Evolutionary conservation across 1,139 yeast genomes (phyloP), one percentile per base, ranked within the genome.

Genomic region (Suhomyces choctaworum): DNA sequence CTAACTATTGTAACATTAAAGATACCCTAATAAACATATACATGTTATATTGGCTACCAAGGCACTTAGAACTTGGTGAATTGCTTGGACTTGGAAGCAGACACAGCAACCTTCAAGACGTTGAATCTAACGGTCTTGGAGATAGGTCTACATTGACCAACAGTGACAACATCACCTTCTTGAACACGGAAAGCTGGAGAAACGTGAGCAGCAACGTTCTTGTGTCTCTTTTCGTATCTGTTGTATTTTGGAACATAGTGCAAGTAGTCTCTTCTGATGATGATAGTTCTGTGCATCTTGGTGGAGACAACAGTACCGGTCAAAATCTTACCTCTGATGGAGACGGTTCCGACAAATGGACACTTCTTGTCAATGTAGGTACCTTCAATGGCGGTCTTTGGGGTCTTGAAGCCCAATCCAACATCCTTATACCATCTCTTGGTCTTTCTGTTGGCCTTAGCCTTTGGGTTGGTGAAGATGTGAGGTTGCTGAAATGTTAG

Each of bases 181-280:
- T 78, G 78, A 64, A 90, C 97, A 81, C 99, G 95, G 97, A 92
- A 92, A 76, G 98, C 98, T 76, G 99, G 99, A 54, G 97, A 90
- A 65, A 94, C 88, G 81, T 92, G 99, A 64, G 97, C 98, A 71
- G 99, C 95, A 55, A 94, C 82, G 83, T 92, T 94, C 94, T 92
- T 94, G 88, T 92, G 99, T 82, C 99, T 90, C 88, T 92, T 92
- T 82, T 92, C 99, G 85, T 89, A 92, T 86, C 99, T 90, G 95
- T 90, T 92, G 82, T 92, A 92, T 86, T 94, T 92, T 75, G 97
- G 96, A 73, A 92, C 85, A 79, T 88, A 94, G 81, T 94, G 99
- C 74, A 94, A 88, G 94, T 94, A 94, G 70, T 92, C 98, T 81
- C 99, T 92, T 85, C 98, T 90, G 80, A 94, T 85, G 73, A 94